Conservation (phyloP, 441 rosid species). For the California macrophylla region DNA sequence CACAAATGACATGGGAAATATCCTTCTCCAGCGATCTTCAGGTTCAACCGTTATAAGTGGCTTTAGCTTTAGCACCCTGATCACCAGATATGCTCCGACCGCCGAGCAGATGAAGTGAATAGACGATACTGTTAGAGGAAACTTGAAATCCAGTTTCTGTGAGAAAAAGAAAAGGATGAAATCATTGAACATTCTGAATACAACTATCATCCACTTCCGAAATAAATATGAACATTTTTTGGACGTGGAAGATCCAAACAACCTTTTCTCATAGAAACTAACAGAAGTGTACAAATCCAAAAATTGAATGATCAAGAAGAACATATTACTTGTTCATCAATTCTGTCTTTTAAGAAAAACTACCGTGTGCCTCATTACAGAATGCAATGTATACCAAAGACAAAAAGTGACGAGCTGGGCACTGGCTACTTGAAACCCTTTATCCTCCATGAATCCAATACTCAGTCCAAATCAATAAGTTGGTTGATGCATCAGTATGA, state of each 20-base stretch:
- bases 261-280: no score
- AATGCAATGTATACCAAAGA: no score
- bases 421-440: neutral
- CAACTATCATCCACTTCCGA: neutral
- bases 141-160: constrained; percentile 96
- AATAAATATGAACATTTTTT: no score
- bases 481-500: neutral
- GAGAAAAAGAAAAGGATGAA: neutral
- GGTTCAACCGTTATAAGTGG: constrained; percentile 79
- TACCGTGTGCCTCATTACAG: neutral
- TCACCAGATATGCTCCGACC: constrained; percentile 76
- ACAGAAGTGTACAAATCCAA: no score
- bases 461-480: neutral
- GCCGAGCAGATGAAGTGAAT: constrained; percentile 95
- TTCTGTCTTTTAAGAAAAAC: no score
- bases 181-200: constrained; percentile 9
- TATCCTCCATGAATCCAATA: neutral
- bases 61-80: constrained; percentile 78
- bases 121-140: constrained; percentile 78
- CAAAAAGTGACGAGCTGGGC: no score
- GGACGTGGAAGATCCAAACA: no score
- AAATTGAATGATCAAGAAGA: no score
- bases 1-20: constrained; percentile 92
- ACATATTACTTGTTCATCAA: no score
- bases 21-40: constrained; percentile 94